Evolutionary conservation across 1,284 basidiomycete genomes (phyloP).

Genomic region (Thelephora terrestris): DNA sequence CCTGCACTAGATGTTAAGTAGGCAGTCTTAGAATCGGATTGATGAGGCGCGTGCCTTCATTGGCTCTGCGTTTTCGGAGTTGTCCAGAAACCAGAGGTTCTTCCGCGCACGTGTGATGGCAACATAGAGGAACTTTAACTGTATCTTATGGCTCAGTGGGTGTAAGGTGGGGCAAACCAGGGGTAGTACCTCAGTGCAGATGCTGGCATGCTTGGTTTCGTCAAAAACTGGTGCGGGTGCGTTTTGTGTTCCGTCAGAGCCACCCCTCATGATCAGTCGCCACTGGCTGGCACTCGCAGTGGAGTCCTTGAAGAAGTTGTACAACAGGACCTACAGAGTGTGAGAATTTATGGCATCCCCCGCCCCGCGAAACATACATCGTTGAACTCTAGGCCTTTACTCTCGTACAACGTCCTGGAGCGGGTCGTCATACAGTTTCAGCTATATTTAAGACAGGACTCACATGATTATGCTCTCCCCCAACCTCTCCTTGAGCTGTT

Average conservation of each 20-base stretch:
- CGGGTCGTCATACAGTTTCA: not conserved
- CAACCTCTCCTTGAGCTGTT: conserved; percentile 40
- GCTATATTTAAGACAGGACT: conserved; percentile 11
- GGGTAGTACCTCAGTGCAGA: conserved; percentile 46
- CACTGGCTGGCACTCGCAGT: conserved; percentile 38
- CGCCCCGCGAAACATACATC: conserved; percentile 32
- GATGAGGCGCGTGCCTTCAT: no score
- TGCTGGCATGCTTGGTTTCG: conserved; percentile 38
- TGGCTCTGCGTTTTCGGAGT: conserved; percentile 42
- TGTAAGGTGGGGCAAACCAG: not conserved
- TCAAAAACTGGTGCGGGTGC: conserved; percentile 41
- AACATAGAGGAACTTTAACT: conserved; percentile 63
- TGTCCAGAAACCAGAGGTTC: conserved; percentile 59
- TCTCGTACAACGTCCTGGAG: conserved; percentile 58
- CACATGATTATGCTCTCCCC: conserved; percentile 53
- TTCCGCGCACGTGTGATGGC: conserved; percentile 60
- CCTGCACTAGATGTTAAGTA: conserved; percentile 28
- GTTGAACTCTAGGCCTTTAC: conserved; percentile 68
- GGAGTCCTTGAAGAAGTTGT: conserved; percentile 64
- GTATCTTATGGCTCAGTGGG: not conserved
- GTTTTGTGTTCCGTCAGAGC: no score
- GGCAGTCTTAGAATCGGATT: no score
- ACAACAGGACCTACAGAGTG: conserved; percentile 47
- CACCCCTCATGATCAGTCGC: conserved; percentile 45
- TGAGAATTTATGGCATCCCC: not conserved